phyloP scores from a whole-genome alignment of 345 rosid genomes.

The Chamaenerion angustifolium region DNA sequence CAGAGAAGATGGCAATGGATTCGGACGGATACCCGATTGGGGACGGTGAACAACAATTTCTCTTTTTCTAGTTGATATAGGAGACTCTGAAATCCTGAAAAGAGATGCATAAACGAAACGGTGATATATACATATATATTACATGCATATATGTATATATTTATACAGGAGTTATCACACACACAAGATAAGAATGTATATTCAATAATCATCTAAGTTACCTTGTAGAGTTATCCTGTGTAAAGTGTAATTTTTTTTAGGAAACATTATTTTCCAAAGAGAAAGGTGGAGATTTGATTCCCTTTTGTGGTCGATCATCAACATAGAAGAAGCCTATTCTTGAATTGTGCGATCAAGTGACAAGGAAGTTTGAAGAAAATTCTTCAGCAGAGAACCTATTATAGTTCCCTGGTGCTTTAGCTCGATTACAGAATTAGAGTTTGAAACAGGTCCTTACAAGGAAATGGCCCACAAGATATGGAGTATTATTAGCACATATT shows the following conservation, averaged over 20 bases:
- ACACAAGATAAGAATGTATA: neutral
- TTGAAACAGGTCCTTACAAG: slow-evolving; percentile 28
- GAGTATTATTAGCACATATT: neutral
- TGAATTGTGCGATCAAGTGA: slow-evolving; percentile 15
- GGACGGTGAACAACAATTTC: slow-evolving; percentile 12
- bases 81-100: slow-evolving; percentile 31
- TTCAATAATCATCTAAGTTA: slow-evolving; percentile 8
- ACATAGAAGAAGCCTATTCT: slow-evolving; percentile 11
- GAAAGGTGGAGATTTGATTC: slow-evolving; percentile 26
- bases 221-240: slow-evolving; percentile 35
- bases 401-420: slow-evolving; percentile 20
- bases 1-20: slow-evolving; percentile 8
- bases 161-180: neutral
- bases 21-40: slow-evolving; percentile 17
- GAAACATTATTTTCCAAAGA: slow-evolving; percentile 18
- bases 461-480: neutral
- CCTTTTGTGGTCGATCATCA: slow-evolving; percentile 29
- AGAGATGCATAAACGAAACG: slow-evolving; percentile 1
- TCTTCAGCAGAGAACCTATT: slow-evolving; percentile 19
- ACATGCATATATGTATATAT: slow-evolving; percentile 2
- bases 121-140: neutral
- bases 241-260: slow-evolving; percentile 17
- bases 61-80: slow-evolving; percentile 29
- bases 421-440: slow-evolving; percentile 20
- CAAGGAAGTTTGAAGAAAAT: slow-evolving; percentile 17